Percentiles rank a stretch among this genome's conserved stretches.
These are phyloP conservation scores for Gryganskiella cystojenkinii DNA, from an alignment of 192 early-diverging fungal genomes.

Conservation along the genomic window DNA sequence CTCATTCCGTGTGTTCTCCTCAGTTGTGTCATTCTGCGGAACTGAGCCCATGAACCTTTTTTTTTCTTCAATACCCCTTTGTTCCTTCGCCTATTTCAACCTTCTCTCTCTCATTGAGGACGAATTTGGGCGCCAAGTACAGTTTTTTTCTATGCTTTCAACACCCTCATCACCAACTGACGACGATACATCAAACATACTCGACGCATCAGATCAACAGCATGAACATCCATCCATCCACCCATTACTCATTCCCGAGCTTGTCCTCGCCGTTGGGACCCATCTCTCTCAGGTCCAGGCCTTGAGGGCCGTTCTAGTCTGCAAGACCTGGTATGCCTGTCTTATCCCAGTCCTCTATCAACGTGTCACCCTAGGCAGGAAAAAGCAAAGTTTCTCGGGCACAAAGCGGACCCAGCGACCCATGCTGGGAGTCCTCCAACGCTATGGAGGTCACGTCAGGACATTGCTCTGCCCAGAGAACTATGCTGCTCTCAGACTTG, in stretches of 20 bases:
- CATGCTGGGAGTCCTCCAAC: constrained; percentile 15
- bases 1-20: no score
- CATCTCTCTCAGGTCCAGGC: constrained; percentile 20
- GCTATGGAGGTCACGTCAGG: constrained; percentile 19
- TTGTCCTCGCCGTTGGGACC: constrained; percentile 23
- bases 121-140: no score
- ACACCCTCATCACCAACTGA: no score
- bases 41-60: no score
- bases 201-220: background rate
- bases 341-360: constrained; percentile 39
- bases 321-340: constrained; percentile 24
- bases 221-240: background rate
- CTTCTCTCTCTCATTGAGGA: no score
- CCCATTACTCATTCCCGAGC: constrained; percentile 33
- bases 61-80: no score
- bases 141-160: no score
- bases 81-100: no score
- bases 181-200: background rate
- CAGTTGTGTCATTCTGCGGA: no score
- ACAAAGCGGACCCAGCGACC: constrained; percentile 22
- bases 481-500: constrained; percentile 18
- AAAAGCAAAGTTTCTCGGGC: background rate
- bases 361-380: constrained; percentile 15
- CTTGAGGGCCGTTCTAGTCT: constrained; percentile 13
- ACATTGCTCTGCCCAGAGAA: constrained; percentile 20